Conservation (phyloP, 768 basidiomycete species). For the Pleurotus ostreatus region DNA sequence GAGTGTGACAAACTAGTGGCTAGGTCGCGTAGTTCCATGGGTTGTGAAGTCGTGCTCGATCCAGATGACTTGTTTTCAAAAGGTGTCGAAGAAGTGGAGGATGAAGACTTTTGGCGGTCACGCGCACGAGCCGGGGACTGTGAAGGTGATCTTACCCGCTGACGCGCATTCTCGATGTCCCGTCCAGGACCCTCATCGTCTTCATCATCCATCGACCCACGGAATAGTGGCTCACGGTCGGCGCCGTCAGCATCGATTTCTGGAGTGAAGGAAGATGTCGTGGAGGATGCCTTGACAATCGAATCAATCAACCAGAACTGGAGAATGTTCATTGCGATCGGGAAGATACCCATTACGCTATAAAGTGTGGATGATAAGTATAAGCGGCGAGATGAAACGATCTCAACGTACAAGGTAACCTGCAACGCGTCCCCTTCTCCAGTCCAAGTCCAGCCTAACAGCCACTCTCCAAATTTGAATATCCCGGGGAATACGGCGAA, state of each 20-base stretch:
- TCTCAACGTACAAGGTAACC: constrained; percentile 69
- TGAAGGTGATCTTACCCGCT: constrained; percentile 24
- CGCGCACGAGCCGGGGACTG: constrained; percentile 21
- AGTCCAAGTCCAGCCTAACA: constrained; percentile 73
- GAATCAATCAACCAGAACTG: constrained; percentile 97
- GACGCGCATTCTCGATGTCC: constrained; percentile 46
- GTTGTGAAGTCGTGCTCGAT: constrained; percentile 27
- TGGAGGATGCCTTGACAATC: constrained; percentile 72
- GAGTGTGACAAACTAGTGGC: constrained; percentile 29
- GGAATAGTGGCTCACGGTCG: constrained; percentile 64
- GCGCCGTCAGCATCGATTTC: constrained; percentile 34
- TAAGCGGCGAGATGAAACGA: background rate
- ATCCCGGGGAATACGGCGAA: constrained; percentile 70
- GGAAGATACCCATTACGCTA: constrained; percentile 90
- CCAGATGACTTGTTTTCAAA: constrained; percentile 38
- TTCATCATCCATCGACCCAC: constrained; percentile 45
- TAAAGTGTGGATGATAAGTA: constrained; percentile 20
- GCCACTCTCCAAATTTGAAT: constrained; percentile 78
- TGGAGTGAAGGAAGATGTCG: constrained; percentile 29
- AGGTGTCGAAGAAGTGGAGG: constrained; percentile 19
- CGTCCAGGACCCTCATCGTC: constrained; percentile 31
- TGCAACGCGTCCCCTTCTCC: constrained; percentile 61
- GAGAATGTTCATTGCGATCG: constrained; percentile 80
- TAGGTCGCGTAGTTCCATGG: constrained; percentile 37
- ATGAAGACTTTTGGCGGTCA: constrained; percentile 19